A percentile compares a stretch with the other conserved stretches of the same genome.
Conservation (phyloP, 2,329 filamentous ascomycete species). For the Acephala macrosclerotiorum region DNA sequence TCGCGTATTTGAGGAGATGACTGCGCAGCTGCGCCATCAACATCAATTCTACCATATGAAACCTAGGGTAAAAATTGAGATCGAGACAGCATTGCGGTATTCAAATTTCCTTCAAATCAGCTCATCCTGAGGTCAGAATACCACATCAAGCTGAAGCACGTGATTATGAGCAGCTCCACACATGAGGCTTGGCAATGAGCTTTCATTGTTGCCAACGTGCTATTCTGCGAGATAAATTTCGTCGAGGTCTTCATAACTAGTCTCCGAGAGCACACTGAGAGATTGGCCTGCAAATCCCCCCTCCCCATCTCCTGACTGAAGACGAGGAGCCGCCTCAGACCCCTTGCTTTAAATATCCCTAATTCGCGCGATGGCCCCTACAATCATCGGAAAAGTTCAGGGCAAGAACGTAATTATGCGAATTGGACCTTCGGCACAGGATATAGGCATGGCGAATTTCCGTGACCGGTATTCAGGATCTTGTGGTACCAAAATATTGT, state of each 20-base stretch:
- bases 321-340: too few relatives aligned
- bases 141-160: not conserved
- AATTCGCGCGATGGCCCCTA: too few relatives aligned
- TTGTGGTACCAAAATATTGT: not conserved
- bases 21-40: too few relatives aligned
- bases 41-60: too few relatives aligned
- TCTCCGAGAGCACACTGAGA: not conserved
- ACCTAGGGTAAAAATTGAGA: too few relatives aligned
- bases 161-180: not conserved
- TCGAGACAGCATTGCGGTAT: too few relatives aligned
- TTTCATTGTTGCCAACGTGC: not conserved
- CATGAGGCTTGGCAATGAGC: not conserved
- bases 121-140: not conserved
- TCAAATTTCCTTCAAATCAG: not conserved
- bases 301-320: too few relatives aligned
- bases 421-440: not conserved
- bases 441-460: not conserved
- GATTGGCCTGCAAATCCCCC: not conserved
- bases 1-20: too few relatives aligned
- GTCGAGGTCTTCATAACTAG: not conserved
- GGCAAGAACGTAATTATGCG: not conserved
- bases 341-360: too few relatives aligned
- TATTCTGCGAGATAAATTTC: not conserved
- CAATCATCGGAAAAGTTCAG: too few relatives aligned
- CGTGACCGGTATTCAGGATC: not conserved